phyloP scores from a whole-genome alignment of 495 filamentous ascomycete genomes.

The Tuber indicum region DNA sequence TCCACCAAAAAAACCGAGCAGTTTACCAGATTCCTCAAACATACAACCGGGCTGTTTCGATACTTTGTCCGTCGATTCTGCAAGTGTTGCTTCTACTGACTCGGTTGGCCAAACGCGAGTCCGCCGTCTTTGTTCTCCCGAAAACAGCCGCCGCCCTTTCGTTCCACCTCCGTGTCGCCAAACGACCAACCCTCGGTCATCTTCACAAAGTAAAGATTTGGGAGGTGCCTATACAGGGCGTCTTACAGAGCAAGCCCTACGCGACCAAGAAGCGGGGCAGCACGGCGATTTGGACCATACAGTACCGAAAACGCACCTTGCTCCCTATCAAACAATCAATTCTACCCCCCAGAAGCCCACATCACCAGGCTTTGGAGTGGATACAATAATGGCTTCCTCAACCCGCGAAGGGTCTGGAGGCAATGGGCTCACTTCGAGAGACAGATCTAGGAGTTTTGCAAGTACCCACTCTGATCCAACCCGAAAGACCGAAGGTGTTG shows the following conservation, averaged over 20 bases:
- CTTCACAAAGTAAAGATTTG: neutral
- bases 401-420: neutral
- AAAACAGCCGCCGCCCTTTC: neutral
- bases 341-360: neutral
- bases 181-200: neutral
- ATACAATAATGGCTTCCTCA: neutral
- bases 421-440: neutral
- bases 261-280: neutral
- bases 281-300: neutral
- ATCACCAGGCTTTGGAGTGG: neutral
- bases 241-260: neutral
- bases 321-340: neutral
- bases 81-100: neutral
- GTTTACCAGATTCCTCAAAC: neutral
- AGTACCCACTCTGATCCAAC: neutral
- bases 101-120: neutral
- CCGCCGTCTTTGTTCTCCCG: neutral
- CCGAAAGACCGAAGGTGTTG: neutral
- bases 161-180: neutral
- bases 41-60: neutral
- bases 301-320: neutral
- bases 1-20: neutral
- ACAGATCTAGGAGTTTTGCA: neutral
- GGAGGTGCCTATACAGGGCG: neutral
- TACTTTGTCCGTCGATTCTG: neutral